Evolutionary conservation across 129 eudicot species (phyloP).

Genomic region (Lactuca saligna): DNA sequence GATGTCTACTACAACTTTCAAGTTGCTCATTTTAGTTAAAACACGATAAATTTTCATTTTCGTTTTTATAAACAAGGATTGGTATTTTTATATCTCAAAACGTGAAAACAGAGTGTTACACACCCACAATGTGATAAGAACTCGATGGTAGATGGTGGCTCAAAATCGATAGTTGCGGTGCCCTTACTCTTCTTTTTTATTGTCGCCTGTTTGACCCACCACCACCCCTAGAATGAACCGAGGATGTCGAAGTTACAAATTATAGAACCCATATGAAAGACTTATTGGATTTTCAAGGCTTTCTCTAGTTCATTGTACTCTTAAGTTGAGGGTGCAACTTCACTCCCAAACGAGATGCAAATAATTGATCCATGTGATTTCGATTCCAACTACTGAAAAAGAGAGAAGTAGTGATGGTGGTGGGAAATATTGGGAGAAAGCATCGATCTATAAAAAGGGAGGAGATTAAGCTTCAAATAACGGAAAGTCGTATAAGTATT

Average conservation of each 20-base stretch:
- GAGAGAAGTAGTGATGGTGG: too few species aligned
- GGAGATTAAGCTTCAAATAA: too few species aligned
- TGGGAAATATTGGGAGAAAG: too few species aligned
- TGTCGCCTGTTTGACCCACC: constrained; percentile 27
- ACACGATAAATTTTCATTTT: too few species aligned
- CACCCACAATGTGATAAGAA: constrained; percentile 88
- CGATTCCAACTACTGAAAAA: constrained; percentile 52
- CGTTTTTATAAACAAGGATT: too few species aligned
- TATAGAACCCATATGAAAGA: constrained; percentile 75
- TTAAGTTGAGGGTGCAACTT: constrained; percentile 61
- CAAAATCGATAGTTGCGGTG: constrained; percentile 66
- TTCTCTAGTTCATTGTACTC: constrained; percentile 52
- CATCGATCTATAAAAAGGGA: too few species aligned
- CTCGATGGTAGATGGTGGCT: constrained; percentile 74
- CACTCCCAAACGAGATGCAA: constrained; percentile 77
- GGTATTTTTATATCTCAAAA: too few species aligned
- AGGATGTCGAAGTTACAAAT: constrained; percentile 53
- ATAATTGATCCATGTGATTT: constrained; percentile 55
- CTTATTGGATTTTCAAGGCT: constrained; percentile 42
- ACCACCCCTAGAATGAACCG: constrained; percentile 25
- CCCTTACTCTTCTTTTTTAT: constrained; percentile 62
- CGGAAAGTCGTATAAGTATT: too few species aligned
- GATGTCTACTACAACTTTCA: too few species aligned
- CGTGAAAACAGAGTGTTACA: too few species aligned
- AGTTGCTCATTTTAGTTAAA: too few species aligned